Conservation (phyloP, 140 eudicot species). For the Erigeron philadelphicus region DNA sequence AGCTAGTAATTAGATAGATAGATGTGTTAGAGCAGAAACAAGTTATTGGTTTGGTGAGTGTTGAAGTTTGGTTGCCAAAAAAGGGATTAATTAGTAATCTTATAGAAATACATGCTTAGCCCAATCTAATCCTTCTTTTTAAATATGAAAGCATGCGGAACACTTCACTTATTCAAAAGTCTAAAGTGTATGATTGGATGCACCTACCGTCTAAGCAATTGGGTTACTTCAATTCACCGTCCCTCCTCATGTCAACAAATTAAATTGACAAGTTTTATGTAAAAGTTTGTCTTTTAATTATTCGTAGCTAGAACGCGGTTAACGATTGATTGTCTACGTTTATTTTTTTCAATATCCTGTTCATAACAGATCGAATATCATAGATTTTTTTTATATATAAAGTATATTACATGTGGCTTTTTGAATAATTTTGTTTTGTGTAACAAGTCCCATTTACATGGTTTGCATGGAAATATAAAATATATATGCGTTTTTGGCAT, state of each 20-base stretch:
- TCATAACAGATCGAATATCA: too few relatives aligned
- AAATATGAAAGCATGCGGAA: slow-evolving; percentile 19
- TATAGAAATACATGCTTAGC: background rate
- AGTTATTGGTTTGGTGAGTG: slow-evolving; percentile 33
- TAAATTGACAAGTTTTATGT: background rate
- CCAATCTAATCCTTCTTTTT: background rate
- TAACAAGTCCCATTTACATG: too few relatives aligned
- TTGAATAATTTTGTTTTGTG: too few relatives aligned
- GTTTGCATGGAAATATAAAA: too few relatives aligned
- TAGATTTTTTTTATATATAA: too few relatives aligned
- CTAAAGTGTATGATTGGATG: slow-evolving; percentile 3
- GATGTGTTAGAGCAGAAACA: slow-evolving; percentile 21
- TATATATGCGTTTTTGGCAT: too few relatives aligned
- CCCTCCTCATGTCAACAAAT: background rate
- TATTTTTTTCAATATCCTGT: too few relatives aligned
- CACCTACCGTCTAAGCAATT: slow-evolving; percentile 21
- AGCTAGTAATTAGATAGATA: slow-evolving; percentile 2
- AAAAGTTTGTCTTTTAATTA: background rate
- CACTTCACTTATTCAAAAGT: slow-evolving; percentile 3
- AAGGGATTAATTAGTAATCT: slow-evolving; percentile 19
- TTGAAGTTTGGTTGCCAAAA: slow-evolving; percentile 50
- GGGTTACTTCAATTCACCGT: background rate
- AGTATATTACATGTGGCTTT: too few relatives aligned
- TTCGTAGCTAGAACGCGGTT: too few relatives aligned
- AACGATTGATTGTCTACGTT: too few relatives aligned